Evolutionary conservation across 108 stramenopile genomes (phyloP).

Genomic region (Fragilariopsis cylindrus): DNA sequence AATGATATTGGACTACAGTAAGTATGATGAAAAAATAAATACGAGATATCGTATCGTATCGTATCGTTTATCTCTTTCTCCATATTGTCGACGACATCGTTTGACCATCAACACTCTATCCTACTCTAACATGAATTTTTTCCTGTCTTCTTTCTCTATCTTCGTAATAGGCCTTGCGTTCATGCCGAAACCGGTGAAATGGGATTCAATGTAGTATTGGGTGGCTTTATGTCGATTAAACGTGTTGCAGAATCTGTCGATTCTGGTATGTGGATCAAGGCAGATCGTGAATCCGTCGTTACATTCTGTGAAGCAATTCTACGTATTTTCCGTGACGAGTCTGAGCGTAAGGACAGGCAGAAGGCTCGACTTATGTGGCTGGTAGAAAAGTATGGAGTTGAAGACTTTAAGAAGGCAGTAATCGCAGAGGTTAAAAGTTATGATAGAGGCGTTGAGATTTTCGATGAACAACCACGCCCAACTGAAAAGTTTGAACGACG

Average conservation of each 20-base stretch:
- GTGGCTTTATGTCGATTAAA: constrained; percentile 94
- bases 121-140: constrained; percentile 86
- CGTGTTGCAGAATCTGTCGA: constrained; percentile 83
- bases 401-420: constrained; percentile 71
- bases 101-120: constrained; percentile 75
- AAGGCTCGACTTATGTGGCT: constrained; percentile 93
- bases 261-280: constrained; percentile 86
- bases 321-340: constrained; percentile 88
- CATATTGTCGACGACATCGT: constrained; percentile 68
- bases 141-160: constrained; percentile 75
- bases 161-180: constrained; percentile 84
- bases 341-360: constrained; percentile 84
- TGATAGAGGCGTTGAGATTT: constrained; percentile 58
- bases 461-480: constrained; percentile 57
- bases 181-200: constrained; percentile 84
- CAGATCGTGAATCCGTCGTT: constrained; percentile 75
- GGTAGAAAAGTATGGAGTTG: constrained; percentile 89
- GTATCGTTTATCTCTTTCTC: constrained; percentile 45
- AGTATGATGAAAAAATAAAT: not conserved
- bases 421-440: constrained; percentile 74
- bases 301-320: constrained; percentile 83
- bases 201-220: constrained; percentile 94
- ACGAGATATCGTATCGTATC: not conserved
- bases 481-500: constrained; percentile 72
- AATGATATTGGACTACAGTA: constrained; percentile 92